Base-by-base conservation (phyloP, 805 yeast species). In the Candida chilensis region DNA sequence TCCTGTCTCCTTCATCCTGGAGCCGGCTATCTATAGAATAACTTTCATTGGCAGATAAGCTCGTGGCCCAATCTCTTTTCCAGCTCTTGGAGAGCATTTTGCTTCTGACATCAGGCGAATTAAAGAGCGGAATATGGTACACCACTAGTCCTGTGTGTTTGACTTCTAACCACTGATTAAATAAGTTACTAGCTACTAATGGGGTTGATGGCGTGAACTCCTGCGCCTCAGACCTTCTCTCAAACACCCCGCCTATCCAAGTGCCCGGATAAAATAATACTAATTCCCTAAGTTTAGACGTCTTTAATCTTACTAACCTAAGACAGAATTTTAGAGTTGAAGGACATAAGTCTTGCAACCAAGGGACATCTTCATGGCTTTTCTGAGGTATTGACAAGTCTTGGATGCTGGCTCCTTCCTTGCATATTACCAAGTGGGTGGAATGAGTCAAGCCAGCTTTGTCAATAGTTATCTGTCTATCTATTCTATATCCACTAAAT, bases 161-260 rank as follows among this genome's bases (percentile, higher is more conserved):
- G 11, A 26, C 28, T n/a, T 26, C 28, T 13, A 26, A 5, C 28
- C 28, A 26, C 16, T 26, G 28, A 6, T 14, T 7, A 14, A 26
- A 17, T 7, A 26, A 10, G n/a, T 26, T 14, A 16, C 19, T 16
- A 6, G 28, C 6, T 8, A 26, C 20, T 9, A 26, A 17, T 17
- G 28, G 13, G n/a, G 18, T n/a, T 5, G 12, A 17, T 10, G 28
- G 28, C 12, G 12, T 16, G 28, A 8, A 26, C 12, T 24, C 16
- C 12, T 24, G 12, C n/a, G 9, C 12, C 7, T 17, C 20, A n/a
- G 22, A 20, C 7, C 11, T 13, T 11, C 7, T 18, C 16, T 26
- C 28, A 26, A 26, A 26, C n/a, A 26, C 13, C 10, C 28, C 28
- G 13, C 28, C 28, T 7, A 26, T 14, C 10, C 12, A 17, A 10